Evolutionary conservation across 345 rosid genomes (phyloP).

Genomic region (Litchi chinensis): DNA sequence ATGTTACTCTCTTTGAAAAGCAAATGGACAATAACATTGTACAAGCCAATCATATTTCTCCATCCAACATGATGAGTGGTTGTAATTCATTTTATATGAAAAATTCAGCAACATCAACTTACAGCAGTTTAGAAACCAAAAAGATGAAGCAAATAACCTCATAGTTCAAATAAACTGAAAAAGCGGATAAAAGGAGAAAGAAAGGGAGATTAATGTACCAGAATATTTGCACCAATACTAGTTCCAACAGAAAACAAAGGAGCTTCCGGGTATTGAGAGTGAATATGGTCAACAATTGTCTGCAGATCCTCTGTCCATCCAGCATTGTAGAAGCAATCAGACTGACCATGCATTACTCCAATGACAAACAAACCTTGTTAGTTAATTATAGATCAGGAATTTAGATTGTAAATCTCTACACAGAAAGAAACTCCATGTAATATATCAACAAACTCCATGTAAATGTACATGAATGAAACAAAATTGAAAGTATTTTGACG

Average conservation of each 20-base stretch:
- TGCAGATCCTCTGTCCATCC: conserved; percentile 49
- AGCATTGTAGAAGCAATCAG: conserved; percentile 51
- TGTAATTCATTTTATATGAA: not conserved
- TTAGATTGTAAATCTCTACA: not conserved
- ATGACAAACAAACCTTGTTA: conserved; percentile 21
- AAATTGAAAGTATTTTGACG: not conserved
- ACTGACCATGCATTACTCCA: conserved; percentile 34
- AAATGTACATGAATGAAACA: not conserved
- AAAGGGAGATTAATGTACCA: conserved; percentile 30
- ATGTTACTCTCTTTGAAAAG: not conserved
- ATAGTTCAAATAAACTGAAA: not conserved
- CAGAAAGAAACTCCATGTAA: not conserved
- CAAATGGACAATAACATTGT: not conserved
- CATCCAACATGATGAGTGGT: not conserved
- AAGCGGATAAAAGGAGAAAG: not conserved
- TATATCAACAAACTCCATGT: not conserved
- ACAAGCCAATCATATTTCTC: not conserved
- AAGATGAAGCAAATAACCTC: not conserved
- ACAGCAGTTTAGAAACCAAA: not conserved
- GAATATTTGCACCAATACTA: conserved; percentile 46
- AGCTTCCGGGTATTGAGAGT: conserved; percentile 38
- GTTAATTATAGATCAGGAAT: conserved; percentile 9
- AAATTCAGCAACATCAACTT: not conserved
- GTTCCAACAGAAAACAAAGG: conserved; percentile 48
- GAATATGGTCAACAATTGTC: conserved; percentile 28